phyloP scores from a whole-genome alignment of 345 rosid species.

The Streptanthus diversifolius region DNA sequence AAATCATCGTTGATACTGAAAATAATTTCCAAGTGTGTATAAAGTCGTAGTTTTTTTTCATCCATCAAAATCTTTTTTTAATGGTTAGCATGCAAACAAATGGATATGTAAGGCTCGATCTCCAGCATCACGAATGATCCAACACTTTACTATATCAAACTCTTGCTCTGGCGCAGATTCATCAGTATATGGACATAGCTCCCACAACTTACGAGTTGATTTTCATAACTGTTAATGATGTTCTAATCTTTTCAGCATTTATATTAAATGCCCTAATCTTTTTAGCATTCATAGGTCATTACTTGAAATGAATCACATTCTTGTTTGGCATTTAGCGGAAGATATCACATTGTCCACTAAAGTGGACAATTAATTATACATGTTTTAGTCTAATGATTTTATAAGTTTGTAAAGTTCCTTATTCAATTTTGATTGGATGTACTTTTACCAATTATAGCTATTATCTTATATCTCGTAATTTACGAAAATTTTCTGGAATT shows the following conservation, averaged over 20 bases:
- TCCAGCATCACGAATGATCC: not conserved
- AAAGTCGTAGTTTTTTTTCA: not conserved
- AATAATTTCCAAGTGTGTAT: not conserved
- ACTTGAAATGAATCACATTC: not conserved
- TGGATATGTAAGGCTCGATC: slow-evolving; percentile 1
- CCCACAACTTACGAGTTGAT: not conserved
- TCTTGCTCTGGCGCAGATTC: not conserved
- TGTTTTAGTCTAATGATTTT: not conserved
- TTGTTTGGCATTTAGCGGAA: slow-evolving; percentile 1
- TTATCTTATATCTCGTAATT: not conserved
- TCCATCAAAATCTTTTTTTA: not conserved
- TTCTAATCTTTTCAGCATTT: not conserved
- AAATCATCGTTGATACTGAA: not conserved
- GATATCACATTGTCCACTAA: not conserved
- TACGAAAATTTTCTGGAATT: not conserved
- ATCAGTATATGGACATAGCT: not conserved
- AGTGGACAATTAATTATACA: not conserved
- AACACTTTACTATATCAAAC: not conserved
- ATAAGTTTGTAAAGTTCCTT: not conserved
- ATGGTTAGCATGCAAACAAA: not conserved
- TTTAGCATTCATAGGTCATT: not conserved
- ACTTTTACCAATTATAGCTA: no score
- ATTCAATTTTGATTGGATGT: not conserved
- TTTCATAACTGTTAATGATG: not conserved
- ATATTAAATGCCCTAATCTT: not conserved